Evolutionary conservation across 352 stramenopile genomes (phyloP), one percentile per base, ranked within the genome.

Genomic region (Phytopythium oedochilum): DNA sequence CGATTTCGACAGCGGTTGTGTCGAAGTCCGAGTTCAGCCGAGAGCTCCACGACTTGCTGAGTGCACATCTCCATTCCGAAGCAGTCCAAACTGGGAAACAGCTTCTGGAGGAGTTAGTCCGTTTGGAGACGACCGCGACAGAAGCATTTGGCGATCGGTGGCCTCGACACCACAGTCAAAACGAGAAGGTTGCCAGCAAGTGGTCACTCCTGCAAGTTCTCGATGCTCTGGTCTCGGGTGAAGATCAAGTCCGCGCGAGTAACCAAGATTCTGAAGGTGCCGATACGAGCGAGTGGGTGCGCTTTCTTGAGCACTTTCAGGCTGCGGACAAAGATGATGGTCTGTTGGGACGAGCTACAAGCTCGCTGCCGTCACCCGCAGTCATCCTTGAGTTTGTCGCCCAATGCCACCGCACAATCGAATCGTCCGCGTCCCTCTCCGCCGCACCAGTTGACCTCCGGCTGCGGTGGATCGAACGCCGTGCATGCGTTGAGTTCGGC

Each of bases 391-490:
- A 55, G 29, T 55, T 55, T 55, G 35, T 55, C 17, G 49, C 49
- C 17, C 49, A 55, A 26, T 55, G 49, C 23, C 32, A 45, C 15
- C 49, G 35, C 12, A 38, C 52, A 11, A 68, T 78, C 36, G 29
- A 46, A 40, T 69, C 58, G 12, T 74, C 63, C 9, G 42, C 59
- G 3, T 56, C 49, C 18, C 20, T 75, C 20, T 66, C 60, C 26
- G 47, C 60, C 14, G 49, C 72, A 23, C 39, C 66, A 12, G 66
- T 34, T 3, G 64, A 73, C n/a, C 60, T 62, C 22, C 70, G 69
- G 28, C 56, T 65, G 22, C 55, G 70, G 35, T 78, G 70, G 70
- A 67, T 78, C 20, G 38, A 49, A 3, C 63, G 40, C 29, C 60
- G 64, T 11, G n/a, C 70, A 39, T 53, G 28, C 11, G 47, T 78